These are phyloP conservation scores for Talaromyces proteolyticus DNA, from an alignment of 495 filamentous ascomycete genomes.

Conservation along the genomic window DNA sequence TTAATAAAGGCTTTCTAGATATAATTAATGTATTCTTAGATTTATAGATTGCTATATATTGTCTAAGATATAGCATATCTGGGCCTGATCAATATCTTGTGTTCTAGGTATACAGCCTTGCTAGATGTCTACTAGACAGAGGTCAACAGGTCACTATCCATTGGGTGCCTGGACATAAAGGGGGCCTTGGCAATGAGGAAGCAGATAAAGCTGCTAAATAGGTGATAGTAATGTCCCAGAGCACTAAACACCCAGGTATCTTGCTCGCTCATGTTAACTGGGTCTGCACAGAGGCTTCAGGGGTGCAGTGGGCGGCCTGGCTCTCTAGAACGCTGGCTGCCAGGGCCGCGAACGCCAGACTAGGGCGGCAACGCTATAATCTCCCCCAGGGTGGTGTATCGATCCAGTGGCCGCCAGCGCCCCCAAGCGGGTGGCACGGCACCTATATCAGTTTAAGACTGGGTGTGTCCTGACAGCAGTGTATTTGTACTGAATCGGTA, in stretches of 20 bases:
- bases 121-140: neutral
- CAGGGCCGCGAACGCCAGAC: too few relatives aligned
- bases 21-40: conserved; percentile 2
- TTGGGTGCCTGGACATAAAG: conserved; percentile 11
- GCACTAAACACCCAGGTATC: neutral
- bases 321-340: too few relatives aligned
- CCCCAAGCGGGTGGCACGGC: too few relatives aligned
- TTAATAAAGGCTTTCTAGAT: neutral
- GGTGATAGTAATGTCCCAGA: neutral
- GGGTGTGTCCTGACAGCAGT: too few relatives aligned
- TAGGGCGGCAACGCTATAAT: too few relatives aligned
- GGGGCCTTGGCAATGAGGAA: conserved; percentile 8
- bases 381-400: too few relatives aligned
- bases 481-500: too few relatives aligned
- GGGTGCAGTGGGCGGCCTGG: too few relatives aligned
- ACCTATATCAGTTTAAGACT: too few relatives aligned
- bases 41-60: neutral
- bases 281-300: neutral
- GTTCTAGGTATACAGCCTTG: neutral
- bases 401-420: too few relatives aligned
- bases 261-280: neutral
- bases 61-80: neutral
- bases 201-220: conserved; percentile 10
- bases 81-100: neutral
- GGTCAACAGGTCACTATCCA: too few relatives aligned